Evolutionary conservation across 2,329 filamentous ascomycete species (phyloP).

Genomic region (Pestalotiopsis sp.): DNA sequence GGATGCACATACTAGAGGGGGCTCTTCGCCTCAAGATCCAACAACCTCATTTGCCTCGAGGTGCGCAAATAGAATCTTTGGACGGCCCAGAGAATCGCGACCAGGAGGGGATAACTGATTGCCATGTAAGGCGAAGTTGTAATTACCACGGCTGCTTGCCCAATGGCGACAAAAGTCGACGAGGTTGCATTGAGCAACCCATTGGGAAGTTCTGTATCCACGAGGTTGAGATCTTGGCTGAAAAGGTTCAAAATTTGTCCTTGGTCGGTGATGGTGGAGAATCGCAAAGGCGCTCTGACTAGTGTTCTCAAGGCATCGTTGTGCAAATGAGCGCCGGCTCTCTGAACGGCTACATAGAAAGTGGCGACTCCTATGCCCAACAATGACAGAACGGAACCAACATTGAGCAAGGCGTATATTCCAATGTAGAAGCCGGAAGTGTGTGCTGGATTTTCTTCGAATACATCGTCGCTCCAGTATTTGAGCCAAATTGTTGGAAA

Average conservation of each 20-base stretch:
- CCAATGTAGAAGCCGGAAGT: constrained; percentile 25
- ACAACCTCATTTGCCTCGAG: constrained; percentile 50
- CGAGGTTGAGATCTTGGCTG: constrained; percentile 40
- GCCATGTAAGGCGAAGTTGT: constrained; percentile 39
- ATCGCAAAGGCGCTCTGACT: constrained; percentile 30
- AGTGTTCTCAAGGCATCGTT: neutral
- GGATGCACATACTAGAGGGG: constrained; percentile 44
- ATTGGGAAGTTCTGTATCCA: constrained; percentile 37
- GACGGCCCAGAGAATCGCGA: constrained; percentile 40
- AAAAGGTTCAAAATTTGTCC: constrained; percentile 39
- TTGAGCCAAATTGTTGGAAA: constrained; percentile 26
- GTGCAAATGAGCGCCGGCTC: constrained; percentile 12
- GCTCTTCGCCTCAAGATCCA: constrained; percentile 53
- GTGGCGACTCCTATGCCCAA: neutral
- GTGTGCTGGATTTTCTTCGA: constrained; percentile 9
- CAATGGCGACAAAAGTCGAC: constrained; percentile 24
- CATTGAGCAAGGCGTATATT: constrained; percentile 24
- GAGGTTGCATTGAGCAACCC: constrained; percentile 23
- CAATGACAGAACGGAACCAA: neutral
- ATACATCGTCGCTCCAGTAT: constrained; percentile 22
- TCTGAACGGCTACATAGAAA: neutral
- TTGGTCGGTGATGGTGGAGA: constrained; percentile 34
- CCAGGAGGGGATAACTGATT: constrained; percentile 43
- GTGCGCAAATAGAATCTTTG: constrained; percentile 54
- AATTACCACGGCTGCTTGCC: constrained; percentile 45